Conservation (phyloP, 1,284 basidiomycete genomes). For the Lentinus polychrous region DNA sequence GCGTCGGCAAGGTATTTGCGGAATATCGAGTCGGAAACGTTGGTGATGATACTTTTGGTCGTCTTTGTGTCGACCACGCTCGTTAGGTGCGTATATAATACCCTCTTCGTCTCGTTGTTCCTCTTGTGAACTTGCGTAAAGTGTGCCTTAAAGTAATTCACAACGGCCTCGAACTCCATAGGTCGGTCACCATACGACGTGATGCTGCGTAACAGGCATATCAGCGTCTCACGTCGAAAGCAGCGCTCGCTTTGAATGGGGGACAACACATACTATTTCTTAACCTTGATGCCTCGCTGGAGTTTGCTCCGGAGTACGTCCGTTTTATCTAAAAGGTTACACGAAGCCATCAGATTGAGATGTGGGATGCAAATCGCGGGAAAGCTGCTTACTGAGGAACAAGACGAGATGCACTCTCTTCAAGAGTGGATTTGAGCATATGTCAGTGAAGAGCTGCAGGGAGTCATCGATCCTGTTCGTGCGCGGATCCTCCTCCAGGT, state of each 20-base stretch:
- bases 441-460: constrained; percentile 74
- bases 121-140: constrained; percentile 74
- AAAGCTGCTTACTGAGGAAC: constrained; percentile 57
- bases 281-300: constrained; percentile 55
- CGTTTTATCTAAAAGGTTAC: constrained; percentile 52
- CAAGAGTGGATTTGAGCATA: constrained; percentile 72
- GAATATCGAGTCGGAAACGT: constrained; percentile 39
- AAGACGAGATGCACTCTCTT: constrained; percentile 74
- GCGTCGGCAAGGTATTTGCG: constrained; percentile 28
- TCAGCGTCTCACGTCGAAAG: constrained; percentile 1
- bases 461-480: constrained; percentile 82
- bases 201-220: constrained; percentile 41
- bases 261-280: constrained; percentile 64
- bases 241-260: background rate
- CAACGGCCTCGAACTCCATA: constrained; percentile 73
- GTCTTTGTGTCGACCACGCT: constrained; percentile 78
- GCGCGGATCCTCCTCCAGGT: constrained; percentile 75
- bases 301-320: constrained; percentile 69
- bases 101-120: constrained; percentile 72
- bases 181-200: constrained; percentile 73
- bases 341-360: too few species aligned
- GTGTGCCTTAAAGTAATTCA: constrained; percentile 78
- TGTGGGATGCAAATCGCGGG: constrained; percentile 2
- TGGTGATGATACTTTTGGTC: constrained; percentile 74
- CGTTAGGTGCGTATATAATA: constrained; percentile 73